Evolutionary conservation across 2,329 filamentous ascomycete genomes (phyloP).

Genomic region (Xylariales sp.): DNA sequence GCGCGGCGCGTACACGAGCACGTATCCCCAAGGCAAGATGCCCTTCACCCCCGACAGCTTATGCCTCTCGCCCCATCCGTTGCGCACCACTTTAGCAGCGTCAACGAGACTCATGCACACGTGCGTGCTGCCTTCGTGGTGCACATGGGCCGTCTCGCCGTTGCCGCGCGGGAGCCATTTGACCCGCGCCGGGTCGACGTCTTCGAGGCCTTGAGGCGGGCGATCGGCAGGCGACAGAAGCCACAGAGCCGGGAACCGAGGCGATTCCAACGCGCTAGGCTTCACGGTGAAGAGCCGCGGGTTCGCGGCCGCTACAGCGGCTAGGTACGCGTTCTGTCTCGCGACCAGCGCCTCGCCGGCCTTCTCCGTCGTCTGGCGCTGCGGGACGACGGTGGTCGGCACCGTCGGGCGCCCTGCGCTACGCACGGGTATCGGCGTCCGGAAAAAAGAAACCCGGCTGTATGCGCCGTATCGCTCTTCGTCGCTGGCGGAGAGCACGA

Average conservation of each 20-base stretch:
- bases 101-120: conserved; percentile 53
- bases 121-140: conserved; percentile 55
- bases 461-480: conserved; percentile 20
- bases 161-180: conserved; percentile 36
- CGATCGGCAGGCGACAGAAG: conserved; percentile 24
- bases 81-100: conserved; percentile 50
- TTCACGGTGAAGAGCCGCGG: conserved; percentile 43
- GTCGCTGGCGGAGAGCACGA: conserved; percentile 21
- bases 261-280: conserved; percentile 51
- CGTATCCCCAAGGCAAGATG: conserved; percentile 51
- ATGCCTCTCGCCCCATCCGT: conserved; percentile 57
- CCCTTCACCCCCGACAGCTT: conserved; percentile 48
- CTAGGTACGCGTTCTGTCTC: conserved; percentile 47
- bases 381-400: conserved; percentile 52
- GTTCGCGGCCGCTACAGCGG: conserved; percentile 43
- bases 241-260: conserved; percentile 48
- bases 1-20: conserved; percentile 57
- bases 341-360: conserved; percentile 33
- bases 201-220: too few relatives aligned
- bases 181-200: conserved; percentile 2
- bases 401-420: conserved; percentile 48
- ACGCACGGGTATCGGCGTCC: not conserved
- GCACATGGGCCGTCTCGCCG: conserved; percentile 55
- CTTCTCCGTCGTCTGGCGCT: conserved; percentile 52
- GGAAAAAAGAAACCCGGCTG: not conserved